Percentiles rank a stretch among this genome's conserved stretches.
phyloP scores from a whole-genome alignment of 2,329 filamentous ascomycete species.

The Aureobasidium pullulans region DNA sequence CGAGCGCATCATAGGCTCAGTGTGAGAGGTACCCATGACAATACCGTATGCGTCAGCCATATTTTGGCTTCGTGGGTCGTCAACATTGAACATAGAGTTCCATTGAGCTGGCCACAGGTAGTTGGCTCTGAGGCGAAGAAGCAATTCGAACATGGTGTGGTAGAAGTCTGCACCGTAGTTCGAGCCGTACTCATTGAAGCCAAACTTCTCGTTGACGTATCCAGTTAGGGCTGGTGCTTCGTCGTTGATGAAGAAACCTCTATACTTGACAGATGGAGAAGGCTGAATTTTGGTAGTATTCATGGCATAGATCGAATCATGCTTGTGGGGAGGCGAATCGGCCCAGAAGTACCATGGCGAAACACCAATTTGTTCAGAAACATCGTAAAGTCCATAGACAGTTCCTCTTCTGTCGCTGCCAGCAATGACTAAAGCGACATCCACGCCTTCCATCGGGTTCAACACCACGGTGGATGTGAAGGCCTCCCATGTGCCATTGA shows the following conservation, averaged over 20 bases:
- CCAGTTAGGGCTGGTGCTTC: conserved; percentile 61
- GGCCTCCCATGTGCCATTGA: conserved; percentile 62
- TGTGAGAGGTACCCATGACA: conserved; percentile 66
- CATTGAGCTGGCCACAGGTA: conserved; percentile 70
- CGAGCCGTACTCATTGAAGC: conserved; percentile 16
- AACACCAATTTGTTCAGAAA: conserved; percentile 67
- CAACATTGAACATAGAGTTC: conserved; percentile 62
- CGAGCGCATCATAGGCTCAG: conserved; percentile 60
- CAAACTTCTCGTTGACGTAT: conserved; percentile 54
- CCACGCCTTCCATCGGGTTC: conserved; percentile 49
- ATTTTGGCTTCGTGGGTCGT: conserved; percentile 61
- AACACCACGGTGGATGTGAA: conserved; percentile 55
- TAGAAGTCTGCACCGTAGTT: conserved; percentile 51
- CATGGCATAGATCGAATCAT: conserved; percentile 49
- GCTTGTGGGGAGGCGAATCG: conserved; percentile 49
- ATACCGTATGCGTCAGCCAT: conserved; percentile 67
- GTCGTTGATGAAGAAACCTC: conserved; percentile 65
- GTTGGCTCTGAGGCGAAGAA: conserved; percentile 63
- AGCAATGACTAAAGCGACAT: conserved; percentile 57
- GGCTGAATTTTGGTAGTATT: conserved; percentile 49
- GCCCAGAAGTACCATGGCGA: conserved; percentile 65
- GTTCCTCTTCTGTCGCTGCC: conserved; percentile 58
- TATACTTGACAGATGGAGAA: conserved; percentile 58
- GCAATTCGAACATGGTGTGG: conserved; percentile 60
- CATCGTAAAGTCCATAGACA: conserved; percentile 63